Percentiles rank a stretch among this genome's conserved stretches.
phyloP scores from a whole-genome alignment of 31 red algal species.

The Porphyra umbilicalis region DNA sequence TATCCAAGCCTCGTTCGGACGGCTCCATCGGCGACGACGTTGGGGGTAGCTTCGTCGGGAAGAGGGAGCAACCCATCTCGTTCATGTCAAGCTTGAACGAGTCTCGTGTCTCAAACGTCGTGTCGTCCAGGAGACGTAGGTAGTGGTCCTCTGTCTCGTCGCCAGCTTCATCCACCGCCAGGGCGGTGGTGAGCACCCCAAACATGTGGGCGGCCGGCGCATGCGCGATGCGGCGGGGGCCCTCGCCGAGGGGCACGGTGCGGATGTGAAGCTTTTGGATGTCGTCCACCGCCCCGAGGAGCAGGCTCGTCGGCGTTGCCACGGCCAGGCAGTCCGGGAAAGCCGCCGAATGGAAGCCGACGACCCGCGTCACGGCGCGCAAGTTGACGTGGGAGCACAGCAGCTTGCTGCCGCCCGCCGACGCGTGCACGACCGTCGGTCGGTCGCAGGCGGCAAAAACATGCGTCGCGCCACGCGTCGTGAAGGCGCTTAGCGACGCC shows the following conservation, averaged over 20 bases:
- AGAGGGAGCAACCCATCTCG: constrained; percentile 67
- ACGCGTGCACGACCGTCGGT: constrained; percentile 88
- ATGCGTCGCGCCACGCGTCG: constrained; percentile 59
- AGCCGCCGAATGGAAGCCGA: constrained; percentile 78
- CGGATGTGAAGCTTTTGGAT: constrained; percentile 99
- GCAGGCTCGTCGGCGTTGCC: constrained; percentile 70
- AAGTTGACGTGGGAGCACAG: constrained; percentile 91
- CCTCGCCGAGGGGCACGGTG: constrained; percentile 71
- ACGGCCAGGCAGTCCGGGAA: constrained; percentile 96
- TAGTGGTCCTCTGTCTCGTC: constrained; percentile 71
- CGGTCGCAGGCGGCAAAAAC: constrained; percentile 99
- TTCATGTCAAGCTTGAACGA: constrained; percentile 47
- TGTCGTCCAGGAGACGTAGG: constrained; percentile 81
- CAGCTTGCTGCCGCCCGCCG: constrained; percentile 68
- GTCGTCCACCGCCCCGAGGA: constrained; percentile 93
- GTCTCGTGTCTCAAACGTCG: constrained; percentile 59
- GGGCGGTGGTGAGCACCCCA: constrained; percentile 61
- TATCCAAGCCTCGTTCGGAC: not conserved
- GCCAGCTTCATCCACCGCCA: constrained; percentile 40
- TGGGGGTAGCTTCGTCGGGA: constrained; percentile 29
- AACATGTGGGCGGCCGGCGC: constrained; percentile 50
- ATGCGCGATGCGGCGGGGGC: constrained; percentile 90
- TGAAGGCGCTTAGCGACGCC: constrained; percentile 76
- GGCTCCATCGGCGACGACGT: not conserved
- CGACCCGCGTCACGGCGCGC: constrained; percentile 88